These are phyloP conservation scores for Leishmania tropica DNA, from an alignment of 208 protist genomes.

Conservation along the genomic window DNA sequence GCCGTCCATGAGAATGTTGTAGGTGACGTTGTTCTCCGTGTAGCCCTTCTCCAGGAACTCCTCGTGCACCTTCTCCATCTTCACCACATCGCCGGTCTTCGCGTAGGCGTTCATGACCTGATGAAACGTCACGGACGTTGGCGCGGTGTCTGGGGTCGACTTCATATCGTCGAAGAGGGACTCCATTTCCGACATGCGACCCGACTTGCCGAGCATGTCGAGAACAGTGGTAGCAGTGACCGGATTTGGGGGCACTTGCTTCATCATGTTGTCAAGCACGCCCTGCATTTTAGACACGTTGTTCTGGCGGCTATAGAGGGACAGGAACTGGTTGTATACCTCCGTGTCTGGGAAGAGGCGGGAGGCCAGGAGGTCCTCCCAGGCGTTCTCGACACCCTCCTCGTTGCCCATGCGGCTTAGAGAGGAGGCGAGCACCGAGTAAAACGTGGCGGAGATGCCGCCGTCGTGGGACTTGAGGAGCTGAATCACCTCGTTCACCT, in stretches of 20 bases:
- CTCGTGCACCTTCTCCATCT: slow-evolving; percentile 82
- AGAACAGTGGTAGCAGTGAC: slow-evolving; percentile 86
- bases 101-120: slow-evolving; percentile 90
- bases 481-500: slow-evolving; percentile 77
- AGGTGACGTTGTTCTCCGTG: slow-evolving; percentile 80
- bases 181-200: slow-evolving; percentile 88
- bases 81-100: slow-evolving; percentile 80
- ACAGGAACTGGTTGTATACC: slow-evolving; percentile 88
- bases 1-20: slow-evolving; percentile 88
- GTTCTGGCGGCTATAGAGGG: slow-evolving; percentile 79
- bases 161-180: slow-evolving; percentile 90
- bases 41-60: slow-evolving; percentile 70
- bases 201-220: slow-evolving; percentile 88
- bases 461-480: slow-evolving; percentile 77
- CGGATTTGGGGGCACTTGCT: slow-evolving; percentile 86
- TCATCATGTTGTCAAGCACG: slow-evolving; percentile 90
- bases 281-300: slow-evolving; percentile 83
- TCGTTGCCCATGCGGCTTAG: slow-evolving; percentile 77
- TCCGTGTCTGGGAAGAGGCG: slow-evolving; percentile 86
- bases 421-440: slow-evolving; percentile 86
- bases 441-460: slow-evolving; percentile 79
- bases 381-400: slow-evolving; percentile 81
- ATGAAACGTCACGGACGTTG: slow-evolving; percentile 90
- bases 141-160: slow-evolving; percentile 70
- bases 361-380: slow-evolving; percentile 82